Percentiles rank a stretch among this genome's conserved stretches.
Conservation (phyloP, 768 basidiomycete genomes). For the Boletus rubescentipes region DNA sequence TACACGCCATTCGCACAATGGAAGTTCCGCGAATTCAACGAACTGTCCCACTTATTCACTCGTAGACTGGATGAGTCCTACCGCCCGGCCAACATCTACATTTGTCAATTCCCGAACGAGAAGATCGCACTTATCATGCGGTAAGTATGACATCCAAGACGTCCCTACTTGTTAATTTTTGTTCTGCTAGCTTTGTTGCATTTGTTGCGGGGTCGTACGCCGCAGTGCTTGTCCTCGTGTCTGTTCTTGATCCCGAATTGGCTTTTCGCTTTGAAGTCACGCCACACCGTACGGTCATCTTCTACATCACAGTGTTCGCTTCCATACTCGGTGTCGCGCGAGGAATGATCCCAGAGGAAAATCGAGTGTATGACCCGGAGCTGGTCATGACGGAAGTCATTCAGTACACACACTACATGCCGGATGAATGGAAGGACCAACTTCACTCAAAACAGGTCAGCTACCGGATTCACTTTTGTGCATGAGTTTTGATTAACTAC, state of each 20-base stretch:
- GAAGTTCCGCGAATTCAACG: conserved; percentile 99
- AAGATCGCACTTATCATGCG: conserved; percentile 87
- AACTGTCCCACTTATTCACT: conserved; percentile 89
- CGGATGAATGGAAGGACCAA: conserved; percentile 85
- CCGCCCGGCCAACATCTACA: conserved; percentile 89
- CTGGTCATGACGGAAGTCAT: conserved; percentile 90
- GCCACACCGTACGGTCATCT: conserved; percentile 86
- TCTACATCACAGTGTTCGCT: conserved; percentile 89
- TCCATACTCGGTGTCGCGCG: conserved; percentile 85
- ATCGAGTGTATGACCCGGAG: conserved; percentile 92
- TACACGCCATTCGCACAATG: conserved; percentile 96
- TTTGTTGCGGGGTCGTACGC: conserved; percentile 97
- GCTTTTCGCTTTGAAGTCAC: conserved; percentile 95
- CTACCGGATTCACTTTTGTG: background rate
- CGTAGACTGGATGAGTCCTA: conserved; percentile 86
- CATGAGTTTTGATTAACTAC: background rate
- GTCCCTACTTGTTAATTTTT: background rate
- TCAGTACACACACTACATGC: conserved; percentile 94
- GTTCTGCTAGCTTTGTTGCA: conserved; percentile 75
- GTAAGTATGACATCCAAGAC: conserved; percentile 42
- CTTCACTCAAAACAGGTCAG: conserved; percentile 85
- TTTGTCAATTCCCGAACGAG: conserved; percentile 97
- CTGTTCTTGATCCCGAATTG: conserved; percentile 90
- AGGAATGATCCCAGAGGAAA: conserved; percentile 96
- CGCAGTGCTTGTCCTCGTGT: conserved; percentile 89